These are phyloP conservation scores for Calonectria multiphialidica DNA, from an alignment of 2,329 filamentous ascomycete genomes.

Conservation along the genomic window DNA sequence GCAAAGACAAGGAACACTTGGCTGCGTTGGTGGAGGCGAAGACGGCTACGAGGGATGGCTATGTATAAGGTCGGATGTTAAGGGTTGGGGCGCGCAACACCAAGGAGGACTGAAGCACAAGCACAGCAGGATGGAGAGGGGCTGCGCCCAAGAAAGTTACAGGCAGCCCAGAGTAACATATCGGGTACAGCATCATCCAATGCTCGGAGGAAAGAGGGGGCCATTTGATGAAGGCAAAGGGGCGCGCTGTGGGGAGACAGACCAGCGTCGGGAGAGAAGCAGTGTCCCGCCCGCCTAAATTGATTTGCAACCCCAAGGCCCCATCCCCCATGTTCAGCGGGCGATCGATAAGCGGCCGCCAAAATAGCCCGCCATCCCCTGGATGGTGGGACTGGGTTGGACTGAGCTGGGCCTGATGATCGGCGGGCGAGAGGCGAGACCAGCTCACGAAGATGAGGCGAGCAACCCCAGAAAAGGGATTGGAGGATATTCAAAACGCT, in stretches of 20 bases:
- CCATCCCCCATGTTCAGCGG: conserved; percentile 19
- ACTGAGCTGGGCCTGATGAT: conserved; percentile 16
- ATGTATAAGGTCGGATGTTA: conserved; percentile 8
- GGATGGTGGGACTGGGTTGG: conserved; percentile 19
- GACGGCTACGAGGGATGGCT: conserved; percentile 26
- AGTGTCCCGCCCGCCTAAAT: conserved; percentile 18
- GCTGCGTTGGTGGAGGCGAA: conserved; percentile 2
- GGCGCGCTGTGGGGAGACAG: background rate
- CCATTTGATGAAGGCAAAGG: background rate
- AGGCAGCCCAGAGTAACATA: conserved; percentile 31
- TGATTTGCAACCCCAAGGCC: conserved; percentile 13
- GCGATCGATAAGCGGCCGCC: conserved; percentile 29
- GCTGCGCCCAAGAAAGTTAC: conserved; percentile 15
- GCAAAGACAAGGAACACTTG: conserved; percentile 2
- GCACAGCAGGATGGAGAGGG: conserved; percentile 30
- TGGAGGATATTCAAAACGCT: conserved; percentile 23
- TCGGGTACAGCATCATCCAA: conserved; percentile 10
- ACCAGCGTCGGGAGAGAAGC: background rate
- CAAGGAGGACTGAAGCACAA: conserved; percentile 22
- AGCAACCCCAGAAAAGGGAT: conserved; percentile 26
- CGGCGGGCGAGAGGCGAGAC: conserved; percentile 34
- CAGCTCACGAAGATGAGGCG: conserved; percentile 29
- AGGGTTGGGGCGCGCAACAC: conserved; percentile 22
- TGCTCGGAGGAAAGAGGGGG: conserved; percentile 8
- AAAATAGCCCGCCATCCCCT: conserved; percentile 24